phyloP scores from a whole-genome alignment of 179 eudicot species.

The Patellifolia procumbens region DNA sequence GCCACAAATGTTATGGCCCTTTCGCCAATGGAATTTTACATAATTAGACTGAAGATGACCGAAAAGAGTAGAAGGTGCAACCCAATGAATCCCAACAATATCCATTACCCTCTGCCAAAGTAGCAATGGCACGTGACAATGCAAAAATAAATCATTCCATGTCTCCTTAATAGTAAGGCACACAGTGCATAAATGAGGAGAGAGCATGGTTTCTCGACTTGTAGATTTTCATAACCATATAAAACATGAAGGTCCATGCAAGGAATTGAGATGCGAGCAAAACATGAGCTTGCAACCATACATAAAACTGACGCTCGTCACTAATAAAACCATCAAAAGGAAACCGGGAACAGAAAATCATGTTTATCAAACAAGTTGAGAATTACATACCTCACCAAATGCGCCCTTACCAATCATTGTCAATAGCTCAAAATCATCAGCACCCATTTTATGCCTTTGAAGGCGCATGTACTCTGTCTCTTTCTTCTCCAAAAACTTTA shows the following conservation, averaged over 20 bases:
- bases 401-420: constrained; percentile 99
- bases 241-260: constrained; percentile 4
- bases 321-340: constrained; percentile 9
- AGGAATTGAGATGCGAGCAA: neutral
- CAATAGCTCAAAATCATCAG: constrained; percentile 89
- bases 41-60: neutral
- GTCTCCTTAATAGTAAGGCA: neutral
- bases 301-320: neutral
- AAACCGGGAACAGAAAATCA: neutral
- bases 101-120: neutral
- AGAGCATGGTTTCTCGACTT: neutral
- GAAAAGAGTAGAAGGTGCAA: neutral
- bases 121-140: neutral
- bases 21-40: neutral
- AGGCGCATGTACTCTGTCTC: constrained; percentile 98
- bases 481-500: constrained; percentile 87
- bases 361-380: neutral
- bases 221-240: neutral
- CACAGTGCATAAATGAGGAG: neutral
- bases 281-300: neutral
- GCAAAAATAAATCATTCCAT: too few species aligned
- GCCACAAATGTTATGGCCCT: neutral
- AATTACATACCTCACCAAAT: constrained; percentile 85
- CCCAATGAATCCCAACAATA: neutral
- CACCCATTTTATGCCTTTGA: constrained; percentile 97